These are phyloP conservation scores for Mycena polygramma DNA, from an alignment of 768 basidiomycete species.

Conservation along the genomic window DNA sequence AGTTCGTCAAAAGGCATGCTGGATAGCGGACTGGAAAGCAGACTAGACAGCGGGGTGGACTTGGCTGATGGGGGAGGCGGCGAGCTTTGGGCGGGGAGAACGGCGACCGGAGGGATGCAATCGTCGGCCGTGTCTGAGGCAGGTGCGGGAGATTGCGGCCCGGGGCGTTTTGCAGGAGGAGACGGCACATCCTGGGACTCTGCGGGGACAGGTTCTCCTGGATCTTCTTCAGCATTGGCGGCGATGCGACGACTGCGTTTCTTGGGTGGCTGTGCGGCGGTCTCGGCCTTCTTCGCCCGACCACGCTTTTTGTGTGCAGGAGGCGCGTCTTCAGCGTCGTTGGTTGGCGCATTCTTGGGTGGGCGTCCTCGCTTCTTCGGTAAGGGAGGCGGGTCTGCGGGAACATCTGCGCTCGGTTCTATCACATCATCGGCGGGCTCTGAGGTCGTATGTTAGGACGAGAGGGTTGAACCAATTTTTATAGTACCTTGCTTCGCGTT, in stretches of 20 bases:
- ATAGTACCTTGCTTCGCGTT: constrained; percentile 20
- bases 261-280: constrained; percentile 40
- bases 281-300: constrained; percentile 44
- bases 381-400: constrained; percentile 13
- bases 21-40: constrained; percentile 11
- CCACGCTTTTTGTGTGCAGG: constrained; percentile 52
- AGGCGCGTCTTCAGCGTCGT: constrained; percentile 5
- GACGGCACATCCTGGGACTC: constrained; percentile 37
- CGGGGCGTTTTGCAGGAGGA: constrained; percentile 7
- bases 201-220: background rate
- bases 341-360: constrained; percentile 5
- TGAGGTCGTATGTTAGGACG: background rate
- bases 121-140: constrained; percentile 5
- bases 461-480: background rate
- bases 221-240: background rate
- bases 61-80: background rate
- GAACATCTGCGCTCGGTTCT: background rate
- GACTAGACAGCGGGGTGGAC: background rate
- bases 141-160: constrained; percentile 5
- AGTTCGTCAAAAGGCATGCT: constrained; percentile 17
- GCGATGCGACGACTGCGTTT: constrained; percentile 51
- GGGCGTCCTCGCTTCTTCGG: constrained; percentile 45
- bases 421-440: constrained; percentile 12
- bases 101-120: constrained; percentile 22
- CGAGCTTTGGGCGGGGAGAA: constrained; percentile 11